Conservation (phyloP, 768 basidiomycete species). For the Roridomyces roridus region DNA sequence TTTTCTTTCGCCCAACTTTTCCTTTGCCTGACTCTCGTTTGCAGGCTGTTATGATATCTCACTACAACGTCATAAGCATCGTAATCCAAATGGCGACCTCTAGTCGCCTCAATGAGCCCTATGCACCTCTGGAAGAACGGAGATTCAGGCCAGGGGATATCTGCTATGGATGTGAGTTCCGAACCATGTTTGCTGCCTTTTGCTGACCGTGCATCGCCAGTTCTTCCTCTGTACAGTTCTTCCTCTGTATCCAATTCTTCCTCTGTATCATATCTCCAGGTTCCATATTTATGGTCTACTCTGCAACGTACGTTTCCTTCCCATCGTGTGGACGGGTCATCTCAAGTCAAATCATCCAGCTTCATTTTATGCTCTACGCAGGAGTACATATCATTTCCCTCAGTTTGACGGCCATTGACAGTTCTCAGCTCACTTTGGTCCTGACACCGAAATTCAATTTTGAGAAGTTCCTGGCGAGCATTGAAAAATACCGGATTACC, state of each 20-base stretch:
- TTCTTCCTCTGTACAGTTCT: conserved; percentile 28
- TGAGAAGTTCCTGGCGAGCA: conserved; percentile 44
- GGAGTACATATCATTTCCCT: conserved; percentile 36
- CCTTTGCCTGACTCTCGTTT: background rate
- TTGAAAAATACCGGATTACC: conserved; percentile 45
- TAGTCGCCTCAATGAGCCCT: conserved; percentile 37
- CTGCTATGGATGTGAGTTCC: conserved; percentile 43
- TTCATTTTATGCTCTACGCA: conserved; percentile 43
- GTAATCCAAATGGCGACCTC: conserved; percentile 45
- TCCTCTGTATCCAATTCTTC: conserved; percentile 22
- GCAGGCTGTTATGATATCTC: conserved; percentile 55
- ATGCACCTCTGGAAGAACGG: conserved; percentile 39
- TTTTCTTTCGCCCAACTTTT: background rate
- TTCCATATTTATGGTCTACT: conserved; percentile 29
- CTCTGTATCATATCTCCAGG: background rate
- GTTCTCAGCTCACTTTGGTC: conserved; percentile 44
- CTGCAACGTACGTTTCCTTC: conserved; percentile 25
- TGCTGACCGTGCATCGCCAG: conserved; percentile 6
- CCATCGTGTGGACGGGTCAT: too few species aligned
- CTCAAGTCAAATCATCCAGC: conserved; percentile 19
- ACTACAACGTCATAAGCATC: conserved; percentile 54
- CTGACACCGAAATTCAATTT: conserved; percentile 55
- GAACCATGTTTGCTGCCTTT: background rate
- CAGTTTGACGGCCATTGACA: background rate
- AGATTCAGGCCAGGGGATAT: conserved; percentile 52